Evolutionary conservation across 2,329 filamentous ascomycete genomes (phyloP), one percentile per base, ranked within the genome.

Genomic region (Colletotrichum sp.): DNA sequence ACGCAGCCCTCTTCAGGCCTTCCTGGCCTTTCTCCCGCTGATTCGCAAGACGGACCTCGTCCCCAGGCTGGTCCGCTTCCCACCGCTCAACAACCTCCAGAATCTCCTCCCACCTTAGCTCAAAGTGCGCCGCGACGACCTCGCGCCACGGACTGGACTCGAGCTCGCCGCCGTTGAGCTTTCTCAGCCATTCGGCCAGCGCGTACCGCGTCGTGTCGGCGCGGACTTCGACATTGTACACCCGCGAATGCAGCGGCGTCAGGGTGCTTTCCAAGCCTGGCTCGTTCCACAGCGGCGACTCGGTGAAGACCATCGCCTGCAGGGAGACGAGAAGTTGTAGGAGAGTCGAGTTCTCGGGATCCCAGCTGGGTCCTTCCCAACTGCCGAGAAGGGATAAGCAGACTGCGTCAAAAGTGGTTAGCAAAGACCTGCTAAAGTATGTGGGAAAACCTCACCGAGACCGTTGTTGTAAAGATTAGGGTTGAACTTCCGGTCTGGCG

Each of bases 281-380:
- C 79, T 92, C 89, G 79, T 91, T 92, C 83, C 86, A 88, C 79
- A 83, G 89, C 2, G 90, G 90, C 65, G 89, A 78, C 18, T 88
- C 86, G 77, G 86, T 89, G 64, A 92, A 85, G 24, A 92, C 87
- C 89, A 92, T 90, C 34, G 86, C 85, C 78, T 92, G 90, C 67
- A 92, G 89, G 32, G 88, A 90, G n/a, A 91, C 85, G 13, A 90
- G 82, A 8, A 91, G 81, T 76, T 90, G 89, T 6, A 90, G 82
- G 4, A 91, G 80, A 5, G 88, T 90, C 7, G 89, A 90, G 43
- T 84, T 82, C 12, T 81, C 79, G 4, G 85, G 82, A 15, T 84
- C 81, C 90, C 90, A 89, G 12, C 81, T 77, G 76, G 86, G 83
- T 12, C 89, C 89, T 24, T 77, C 16, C 89, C 89, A 89, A 3